These are phyloP conservation scores for Ensete glaucum DNA, from an alignment of 176 grass and related monocot genomes.

Conservation along the genomic window DNA sequence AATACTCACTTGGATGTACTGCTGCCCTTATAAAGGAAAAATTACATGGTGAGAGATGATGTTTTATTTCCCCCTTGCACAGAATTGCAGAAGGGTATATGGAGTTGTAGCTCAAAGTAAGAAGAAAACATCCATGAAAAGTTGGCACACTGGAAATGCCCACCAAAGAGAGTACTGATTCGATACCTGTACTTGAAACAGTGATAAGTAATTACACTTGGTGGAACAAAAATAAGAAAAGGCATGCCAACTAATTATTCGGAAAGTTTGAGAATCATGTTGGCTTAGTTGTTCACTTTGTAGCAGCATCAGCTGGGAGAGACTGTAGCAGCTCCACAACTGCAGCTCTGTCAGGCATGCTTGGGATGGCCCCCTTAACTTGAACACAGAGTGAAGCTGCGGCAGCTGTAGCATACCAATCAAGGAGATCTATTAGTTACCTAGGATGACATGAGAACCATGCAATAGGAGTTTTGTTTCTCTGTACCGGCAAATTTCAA, in stretches of 20 bases:
- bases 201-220: not conserved
- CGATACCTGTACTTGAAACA: not conserved
- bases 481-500: slow-evolving; percentile 80
- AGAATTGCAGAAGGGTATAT: too few species aligned
- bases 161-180: not conserved
- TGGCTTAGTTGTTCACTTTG: not conserved
- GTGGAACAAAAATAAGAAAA: not conserved
- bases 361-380: slow-evolving; percentile 89
- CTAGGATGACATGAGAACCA: not conserved
- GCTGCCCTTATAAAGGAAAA: not conserved
- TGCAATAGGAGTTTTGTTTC: slow-evolving; percentile 1
- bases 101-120: too few species aligned
- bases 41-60: too few species aligned
- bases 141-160: too few species aligned
- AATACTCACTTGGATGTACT: too few species aligned
- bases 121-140: too few species aligned
- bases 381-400: slow-evolving; percentile 76
- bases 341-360: slow-evolving; percentile 71
- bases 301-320: slow-evolving; percentile 10
- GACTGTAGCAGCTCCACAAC: slow-evolving; percentile 60
- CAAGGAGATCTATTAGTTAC: slow-evolving; percentile 2
- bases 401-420: slow-evolving; percentile 55
- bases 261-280: not conserved
- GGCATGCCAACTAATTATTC: not conserved
- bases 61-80: too few species aligned